These are phyloP conservation scores for Pelargonium fulgidum DNA, from an alignment of 441 rosid genomes.

Conservation along the genomic window DNA sequence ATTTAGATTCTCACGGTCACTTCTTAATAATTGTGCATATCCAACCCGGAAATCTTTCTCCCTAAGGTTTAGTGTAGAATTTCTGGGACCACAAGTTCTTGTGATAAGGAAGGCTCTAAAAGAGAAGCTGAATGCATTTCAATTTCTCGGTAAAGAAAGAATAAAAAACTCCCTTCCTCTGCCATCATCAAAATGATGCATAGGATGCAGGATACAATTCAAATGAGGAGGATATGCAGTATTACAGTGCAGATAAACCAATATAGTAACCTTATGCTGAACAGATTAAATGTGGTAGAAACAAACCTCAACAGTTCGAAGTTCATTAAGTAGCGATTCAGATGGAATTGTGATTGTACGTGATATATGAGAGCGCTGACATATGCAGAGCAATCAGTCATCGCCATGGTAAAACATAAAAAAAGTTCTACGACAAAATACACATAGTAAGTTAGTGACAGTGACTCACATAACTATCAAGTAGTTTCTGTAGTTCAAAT, in stretches of 20 bases:
- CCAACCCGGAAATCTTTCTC: too few species aligned
- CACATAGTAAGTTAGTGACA: slow-evolving; percentile 13
- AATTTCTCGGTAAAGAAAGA: too few species aligned
- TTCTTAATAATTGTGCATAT: too few species aligned
- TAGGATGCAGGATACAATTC: not conserved
- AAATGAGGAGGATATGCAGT: not conserved
- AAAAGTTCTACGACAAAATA: slow-evolving; percentile 13
- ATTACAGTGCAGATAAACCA: slow-evolving; percentile 7
- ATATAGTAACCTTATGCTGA: slow-evolving; percentile 2
- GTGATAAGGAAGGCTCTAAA: too few species aligned
- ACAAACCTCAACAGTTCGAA: slow-evolving; percentile 68
- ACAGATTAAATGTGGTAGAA: slow-evolving; percentile 14
- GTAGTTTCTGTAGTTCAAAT: slow-evolving; percentile 55
- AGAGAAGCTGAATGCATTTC: too few species aligned
- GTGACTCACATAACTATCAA: slow-evolving; percentile 59
- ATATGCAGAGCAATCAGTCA: slow-evolving; percentile 19
- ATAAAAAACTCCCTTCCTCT: too few species aligned
- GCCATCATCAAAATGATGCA: not conserved
- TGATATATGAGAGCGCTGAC: slow-evolving; percentile 58
- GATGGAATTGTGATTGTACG: slow-evolving; percentile 67
- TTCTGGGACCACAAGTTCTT: too few species aligned
- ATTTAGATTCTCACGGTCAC: too few species aligned
- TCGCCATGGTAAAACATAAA: slow-evolving; percentile 14
- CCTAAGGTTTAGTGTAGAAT: too few species aligned
- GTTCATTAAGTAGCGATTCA: slow-evolving; percentile 77